phyloP scores from a whole-genome alignment of 2,329 filamentous ascomycete genomes.

The Chaetothyriales sp. region DNA sequence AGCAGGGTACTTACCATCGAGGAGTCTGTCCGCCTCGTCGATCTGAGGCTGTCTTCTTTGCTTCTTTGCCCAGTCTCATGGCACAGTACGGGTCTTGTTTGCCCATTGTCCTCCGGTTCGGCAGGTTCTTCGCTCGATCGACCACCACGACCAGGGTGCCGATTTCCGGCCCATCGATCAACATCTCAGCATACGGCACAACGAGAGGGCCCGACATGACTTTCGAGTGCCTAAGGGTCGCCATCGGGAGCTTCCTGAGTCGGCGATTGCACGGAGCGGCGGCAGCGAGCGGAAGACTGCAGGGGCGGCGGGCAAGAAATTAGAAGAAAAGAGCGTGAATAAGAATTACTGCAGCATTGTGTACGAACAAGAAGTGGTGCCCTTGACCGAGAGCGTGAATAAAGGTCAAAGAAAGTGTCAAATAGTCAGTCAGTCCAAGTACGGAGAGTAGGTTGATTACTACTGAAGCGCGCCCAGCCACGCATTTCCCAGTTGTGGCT shows the following conservation, averaged over 20 bases:
- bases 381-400: background rate
- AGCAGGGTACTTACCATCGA: constrained; percentile 54
- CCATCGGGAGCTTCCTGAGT: background rate
- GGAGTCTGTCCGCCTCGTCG: constrained; percentile 89
- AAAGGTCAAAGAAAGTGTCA: background rate
- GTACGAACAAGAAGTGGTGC: background rate
- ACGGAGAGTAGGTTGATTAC: background rate
- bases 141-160: constrained; percentile 84
- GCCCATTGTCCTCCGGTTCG: constrained; percentile 91
- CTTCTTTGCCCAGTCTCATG: constrained; percentile 83
- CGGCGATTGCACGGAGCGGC: background rate
- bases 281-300: background rate
- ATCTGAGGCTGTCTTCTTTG: constrained; percentile 92
- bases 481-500: background rate
- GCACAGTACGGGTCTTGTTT: constrained; percentile 98
- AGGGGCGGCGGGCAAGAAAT: background rate
- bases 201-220: background rate
- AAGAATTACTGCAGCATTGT: background rate
- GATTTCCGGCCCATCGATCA: constrained; percentile 79
- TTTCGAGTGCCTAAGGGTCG: background rate
- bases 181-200: constrained; percentile 63
- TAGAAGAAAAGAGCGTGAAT: background rate
- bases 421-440: background rate
- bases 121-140: constrained; percentile 90
- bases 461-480: background rate